Conservation (phyloP, 805 yeast species). For the Ogataea methylovora region DNA sequence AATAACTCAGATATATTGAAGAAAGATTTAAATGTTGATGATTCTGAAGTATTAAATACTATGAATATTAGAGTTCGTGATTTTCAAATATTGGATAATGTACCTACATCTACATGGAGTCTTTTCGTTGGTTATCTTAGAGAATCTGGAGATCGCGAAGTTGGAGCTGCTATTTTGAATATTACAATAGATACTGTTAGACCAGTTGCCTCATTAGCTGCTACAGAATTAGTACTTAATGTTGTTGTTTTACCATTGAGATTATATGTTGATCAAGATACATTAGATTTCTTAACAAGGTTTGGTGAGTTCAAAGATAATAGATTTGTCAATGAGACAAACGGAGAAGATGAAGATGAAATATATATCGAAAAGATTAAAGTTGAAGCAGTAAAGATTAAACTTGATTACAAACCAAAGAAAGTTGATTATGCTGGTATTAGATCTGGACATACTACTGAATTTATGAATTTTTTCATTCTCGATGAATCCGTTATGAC, state of each 20-base stretch:
- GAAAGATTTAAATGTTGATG: slow-evolving; percentile 20
- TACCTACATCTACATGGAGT: slow-evolving; percentile 87
- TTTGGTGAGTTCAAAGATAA: slow-evolving; percentile 75
- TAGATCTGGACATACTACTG: slow-evolving; percentile 79
- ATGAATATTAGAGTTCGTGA: slow-evolving; percentile 43
- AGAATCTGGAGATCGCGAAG: slow-evolving; percentile 63
- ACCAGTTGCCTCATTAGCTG: slow-evolving; percentile 57
- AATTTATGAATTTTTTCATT: slow-evolving; percentile 81
- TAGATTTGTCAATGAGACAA: slow-evolving; percentile 44
- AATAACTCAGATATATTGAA: slow-evolving; percentile 15
- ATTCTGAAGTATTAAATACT: slow-evolving; percentile 39
- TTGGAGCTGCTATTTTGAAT: slow-evolving; percentile 56
- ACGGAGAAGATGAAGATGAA: slow-evolving; percentile 49
- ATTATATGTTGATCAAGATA: slow-evolving; percentile 87
- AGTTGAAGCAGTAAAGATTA: slow-evolving; percentile 50
- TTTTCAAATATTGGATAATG: slow-evolving; percentile 63
- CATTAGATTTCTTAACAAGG: slow-evolving; percentile 73
- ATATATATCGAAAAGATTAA: slow-evolving; percentile 62
- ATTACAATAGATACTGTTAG: slow-evolving; percentile 49
- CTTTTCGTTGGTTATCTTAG: slow-evolving; percentile 67
- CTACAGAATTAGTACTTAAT: slow-evolving; percentile 55
- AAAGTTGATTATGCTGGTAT: slow-evolving; percentile 79
- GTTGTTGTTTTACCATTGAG: slow-evolving; percentile 64
- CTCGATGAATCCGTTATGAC: slow-evolving; percentile 78
- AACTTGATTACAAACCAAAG: slow-evolving; percentile 88